These are phyloP conservation scores for Xylaria cubensis DNA, from an alignment of 495 filamentous ascomycete species.

Conservation along the genomic window DNA sequence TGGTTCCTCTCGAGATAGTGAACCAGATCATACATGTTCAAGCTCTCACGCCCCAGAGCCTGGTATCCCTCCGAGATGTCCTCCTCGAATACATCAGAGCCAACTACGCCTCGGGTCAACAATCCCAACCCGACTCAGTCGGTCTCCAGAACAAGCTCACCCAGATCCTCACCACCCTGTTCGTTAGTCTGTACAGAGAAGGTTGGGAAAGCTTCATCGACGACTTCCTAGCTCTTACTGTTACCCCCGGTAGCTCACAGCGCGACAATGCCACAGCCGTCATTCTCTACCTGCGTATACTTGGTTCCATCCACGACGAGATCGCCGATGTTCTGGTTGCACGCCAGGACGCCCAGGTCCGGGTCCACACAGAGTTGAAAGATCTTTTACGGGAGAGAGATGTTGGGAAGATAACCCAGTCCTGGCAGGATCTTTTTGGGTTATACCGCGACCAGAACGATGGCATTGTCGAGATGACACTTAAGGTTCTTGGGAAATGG, in stretches of 20 bases:
- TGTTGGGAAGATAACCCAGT: constrained; percentile 80
- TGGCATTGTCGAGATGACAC: constrained; percentile 78
- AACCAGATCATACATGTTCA: constrained; percentile 85
- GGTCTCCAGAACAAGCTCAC: constrained; percentile 95
- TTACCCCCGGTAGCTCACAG: constrained; percentile 55
- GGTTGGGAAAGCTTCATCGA: constrained; percentile 89
- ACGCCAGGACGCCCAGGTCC: constrained; percentile 73
- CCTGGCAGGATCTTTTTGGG: constrained; percentile 90
- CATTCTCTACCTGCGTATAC: constrained; percentile 84
- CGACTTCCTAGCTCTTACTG: constrained; percentile 77
- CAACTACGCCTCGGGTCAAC: constrained; percentile 67
- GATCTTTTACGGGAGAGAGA: constrained; percentile 86
- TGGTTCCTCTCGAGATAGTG: constrained; percentile 87
- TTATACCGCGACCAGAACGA: constrained; percentile 79
- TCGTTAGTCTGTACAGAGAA: constrained; percentile 79
- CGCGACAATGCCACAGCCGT: constrained; percentile 77
- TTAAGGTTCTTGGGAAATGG: constrained; percentile 91
- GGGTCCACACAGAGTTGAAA: constrained; percentile 83
- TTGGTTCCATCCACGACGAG: constrained; percentile 92
- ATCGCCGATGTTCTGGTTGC: constrained; percentile 91
- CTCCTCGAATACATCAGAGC: constrained; percentile 78
- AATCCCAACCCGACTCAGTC: constrained; percentile 65
- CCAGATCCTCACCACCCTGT: constrained; percentile 92
- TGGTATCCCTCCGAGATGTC: constrained; percentile 74
- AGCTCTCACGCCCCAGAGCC: constrained; percentile 68